A percentile compares a stretch with the other conserved stretches of the same genome.
These are phyloP conservation scores for Lasiosphaeris hirsuta DNA, from an alignment of 495 filamentous ascomycete genomes.

Conservation along the genomic window DNA sequence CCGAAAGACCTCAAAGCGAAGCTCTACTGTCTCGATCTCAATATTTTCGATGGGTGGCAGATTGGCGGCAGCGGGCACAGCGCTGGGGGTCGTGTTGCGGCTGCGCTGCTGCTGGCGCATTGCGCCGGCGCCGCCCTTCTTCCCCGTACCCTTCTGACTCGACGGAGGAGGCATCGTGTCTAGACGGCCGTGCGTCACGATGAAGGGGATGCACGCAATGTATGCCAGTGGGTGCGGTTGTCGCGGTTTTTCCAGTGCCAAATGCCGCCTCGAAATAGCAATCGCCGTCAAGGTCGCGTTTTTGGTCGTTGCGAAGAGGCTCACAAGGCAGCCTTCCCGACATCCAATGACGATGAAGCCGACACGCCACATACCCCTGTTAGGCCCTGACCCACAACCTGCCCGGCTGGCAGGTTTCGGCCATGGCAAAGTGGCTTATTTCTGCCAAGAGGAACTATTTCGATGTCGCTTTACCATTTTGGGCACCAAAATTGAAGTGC, in stretches of 20 bases:
- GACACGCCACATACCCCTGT: not conserved
- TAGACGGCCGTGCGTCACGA: not conserved
- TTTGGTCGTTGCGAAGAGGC: not conserved
- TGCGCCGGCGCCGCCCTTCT: conserved; percentile 60
- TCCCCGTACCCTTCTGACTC: conserved; percentile 71
- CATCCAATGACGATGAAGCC: not conserved
- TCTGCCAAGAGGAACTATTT: no score
- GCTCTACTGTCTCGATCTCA: conserved; percentile 62
- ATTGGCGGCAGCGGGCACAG: conserved; percentile 45
- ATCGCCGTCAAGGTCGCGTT: not conserved
- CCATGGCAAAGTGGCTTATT: no score
- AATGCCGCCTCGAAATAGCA: not conserved
- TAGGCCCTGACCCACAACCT: not conserved
- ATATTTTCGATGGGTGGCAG: conserved; percentile 54
- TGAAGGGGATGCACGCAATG: no score
- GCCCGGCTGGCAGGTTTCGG: no score
- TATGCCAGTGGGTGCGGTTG: no score
- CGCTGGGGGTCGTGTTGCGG: conserved; percentile 81
- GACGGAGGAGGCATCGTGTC: conserved; percentile 46
- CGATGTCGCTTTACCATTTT: no score
- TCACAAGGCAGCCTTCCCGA: not conserved
- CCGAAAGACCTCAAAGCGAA: conserved; percentile 48
- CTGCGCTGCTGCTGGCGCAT: conserved; percentile 66
- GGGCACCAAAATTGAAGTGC: no score
- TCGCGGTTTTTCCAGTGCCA: no score